Base-by-base conservation (phyloP, 768 basidiomycete species). In the Mycena sanguinolenta region DNA sequence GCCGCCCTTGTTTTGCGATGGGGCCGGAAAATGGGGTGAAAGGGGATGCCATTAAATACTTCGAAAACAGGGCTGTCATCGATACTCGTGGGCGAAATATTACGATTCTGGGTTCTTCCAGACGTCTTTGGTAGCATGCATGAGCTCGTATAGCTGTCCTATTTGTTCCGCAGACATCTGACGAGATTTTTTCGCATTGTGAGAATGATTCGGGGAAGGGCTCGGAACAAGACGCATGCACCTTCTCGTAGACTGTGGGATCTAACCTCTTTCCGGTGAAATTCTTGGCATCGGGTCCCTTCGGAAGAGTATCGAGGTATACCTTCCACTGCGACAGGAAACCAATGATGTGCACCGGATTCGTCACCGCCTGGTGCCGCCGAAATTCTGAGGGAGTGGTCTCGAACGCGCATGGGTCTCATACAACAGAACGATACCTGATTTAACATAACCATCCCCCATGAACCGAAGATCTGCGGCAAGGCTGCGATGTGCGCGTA, bases 301-400 rank as follows among this genome's bases (percentile, higher is more conserved):
- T 80, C 16, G 90, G 90, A 38, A 93, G 78, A 69, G 88, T 81
- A 74, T 97, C 95, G 65, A 98, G 86, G 80, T 99, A 99, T 67
- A 88, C 79, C 80, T 97, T 98, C 97, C 97, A 99, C 76, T 98
- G 95, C 4, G 93, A 92, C 12, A 99, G 85, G 77, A 99, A 99
- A 3, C 95, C 96, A 78, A 99, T 97, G 70, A 98, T 90, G 78
- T 98, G 91, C 10, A 92, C 85, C 3, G 96, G 94, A 80, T 99
- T 98, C 25, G 91, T 91, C 14, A 91, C 89, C 27, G 88, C 83
- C 74, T 84, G 89, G 73, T 98, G 97, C 54, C 93, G 84, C 9
- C 93, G 90, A 80, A 98, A 99, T 81, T 99, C 97, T 95, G 69
- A n/a, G 25, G 38, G 52, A 25, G 1, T 42, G 63, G 19, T 62